These are phyloP conservation scores for Penicillium bovifimosum DNA, from an alignment of 495 filamentous ascomycete genomes.

Conservation along the genomic window DNA sequence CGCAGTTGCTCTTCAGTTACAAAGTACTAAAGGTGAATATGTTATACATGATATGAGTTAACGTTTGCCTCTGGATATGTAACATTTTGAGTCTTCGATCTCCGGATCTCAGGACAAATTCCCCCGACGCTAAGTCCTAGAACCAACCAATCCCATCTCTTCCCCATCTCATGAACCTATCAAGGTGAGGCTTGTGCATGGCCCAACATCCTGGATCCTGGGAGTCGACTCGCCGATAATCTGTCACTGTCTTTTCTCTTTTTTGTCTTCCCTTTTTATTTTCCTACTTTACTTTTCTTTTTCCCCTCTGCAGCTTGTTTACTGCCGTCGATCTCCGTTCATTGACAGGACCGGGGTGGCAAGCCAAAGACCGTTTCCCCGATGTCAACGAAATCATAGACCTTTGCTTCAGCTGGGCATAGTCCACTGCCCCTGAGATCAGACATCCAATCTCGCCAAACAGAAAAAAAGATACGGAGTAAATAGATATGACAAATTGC, in stretches of 20 bases:
- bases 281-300: too few species aligned
- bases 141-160: conserved; percentile 8
- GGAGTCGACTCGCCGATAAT: conserved; percentile 21
- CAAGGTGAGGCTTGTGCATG: conserved; percentile 22
- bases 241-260: conserved; percentile 2
- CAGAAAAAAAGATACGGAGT: background rate
- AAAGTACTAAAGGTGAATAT: background rate
- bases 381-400: background rate
- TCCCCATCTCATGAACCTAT: conserved; percentile 16
- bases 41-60: background rate
- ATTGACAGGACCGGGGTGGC: conserved; percentile 4
- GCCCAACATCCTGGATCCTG: conserved; percentile 29
- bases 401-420: conserved; percentile 3
- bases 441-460: conserved; percentile 14
- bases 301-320: background rate
- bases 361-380: background rate
- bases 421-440: conserved; percentile 22
- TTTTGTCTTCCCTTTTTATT: too few species aligned
- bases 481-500: too few species aligned
- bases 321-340: conserved; percentile 14
- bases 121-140: conserved; percentile 22
- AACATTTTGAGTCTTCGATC: conserved; percentile 15
- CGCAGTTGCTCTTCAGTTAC: too few species aligned
- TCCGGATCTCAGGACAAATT: conserved; percentile 21
- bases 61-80: background rate